Conservation (phyloP, 768 basidiomycete species). For the Pulveroboletus ravenelii region DNA sequence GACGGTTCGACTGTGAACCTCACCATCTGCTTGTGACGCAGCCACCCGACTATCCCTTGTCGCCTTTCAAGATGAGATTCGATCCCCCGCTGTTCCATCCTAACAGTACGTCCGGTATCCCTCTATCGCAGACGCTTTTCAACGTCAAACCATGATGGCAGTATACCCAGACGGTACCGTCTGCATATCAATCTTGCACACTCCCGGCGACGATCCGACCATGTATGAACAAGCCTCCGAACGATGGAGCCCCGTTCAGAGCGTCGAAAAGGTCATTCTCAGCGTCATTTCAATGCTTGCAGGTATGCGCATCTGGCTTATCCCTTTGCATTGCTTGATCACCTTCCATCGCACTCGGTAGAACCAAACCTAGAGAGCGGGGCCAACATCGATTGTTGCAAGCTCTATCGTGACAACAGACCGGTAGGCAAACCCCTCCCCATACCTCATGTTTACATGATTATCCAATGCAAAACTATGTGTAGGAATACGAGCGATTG, state of each 20-base stretch:
- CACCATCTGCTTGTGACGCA: neutral
- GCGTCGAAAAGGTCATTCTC: conserved; percentile 93
- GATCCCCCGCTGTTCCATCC: conserved; percentile 97
- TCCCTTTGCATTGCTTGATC: neutral
- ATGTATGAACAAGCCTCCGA: conserved; percentile 96
- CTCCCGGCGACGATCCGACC: conserved; percentile 86
- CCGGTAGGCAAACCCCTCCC: conserved; percentile 33
- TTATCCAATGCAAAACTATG: neutral
- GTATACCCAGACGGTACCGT: conserved; percentile 89
- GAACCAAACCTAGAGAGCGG: conserved; percentile 98
- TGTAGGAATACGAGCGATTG: conserved; percentile 79
- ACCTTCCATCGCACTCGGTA: conserved; percentile 18
- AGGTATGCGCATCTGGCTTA: conserved; percentile 42
- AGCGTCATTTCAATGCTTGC: conserved; percentile 98
- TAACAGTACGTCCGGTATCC: conserved; percentile 64
- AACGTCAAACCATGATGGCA: too few species aligned
- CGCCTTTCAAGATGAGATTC: conserved; percentile 99
- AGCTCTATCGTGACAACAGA: conserved; percentile 88
- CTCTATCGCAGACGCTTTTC: too few species aligned
- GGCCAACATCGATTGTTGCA: conserved; percentile 96
- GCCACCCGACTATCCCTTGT: conserved; percentile 82
- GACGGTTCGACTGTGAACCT: too few species aligned
- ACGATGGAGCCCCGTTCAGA: conserved; percentile 98
- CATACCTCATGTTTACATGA: neutral
- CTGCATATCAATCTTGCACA: conserved; percentile 97